Percentiles rank a stretch among this genome's conserved stretches.
These are phyloP conservation scores for Erysiphe neolycopersici DNA, from an alignment of 2,329 filamentous ascomycete genomes.

Conservation along the genomic window DNA sequence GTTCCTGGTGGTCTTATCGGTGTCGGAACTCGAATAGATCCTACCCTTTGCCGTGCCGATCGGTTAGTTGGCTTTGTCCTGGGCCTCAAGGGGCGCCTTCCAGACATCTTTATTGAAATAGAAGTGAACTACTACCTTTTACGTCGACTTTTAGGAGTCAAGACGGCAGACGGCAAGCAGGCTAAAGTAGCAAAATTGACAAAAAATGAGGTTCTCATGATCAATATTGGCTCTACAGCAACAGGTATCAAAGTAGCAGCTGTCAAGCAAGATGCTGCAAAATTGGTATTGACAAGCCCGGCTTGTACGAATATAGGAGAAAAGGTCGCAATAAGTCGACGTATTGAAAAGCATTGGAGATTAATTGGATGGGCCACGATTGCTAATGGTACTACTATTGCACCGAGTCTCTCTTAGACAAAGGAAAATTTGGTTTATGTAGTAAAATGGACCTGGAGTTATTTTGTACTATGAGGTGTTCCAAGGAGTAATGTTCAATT, in stretches of 20 bases:
- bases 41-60: slow-evolving; percentile 93
- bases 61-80: slow-evolving; percentile 95
- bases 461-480: too few relatives aligned
- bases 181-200: slow-evolving; percentile 95
- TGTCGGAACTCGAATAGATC: slow-evolving; percentile 93
- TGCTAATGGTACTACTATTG: slow-evolving; percentile 13
- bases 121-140: slow-evolving; percentile 99
- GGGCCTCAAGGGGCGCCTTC: slow-evolving; percentile 75
- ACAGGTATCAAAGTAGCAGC: slow-evolving; percentile 93
- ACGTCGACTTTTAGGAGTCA: slow-evolving; percentile 78
- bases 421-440: too few relatives aligned
- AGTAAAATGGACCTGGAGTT: too few relatives aligned
- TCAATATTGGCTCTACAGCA: slow-evolving; percentile 94
- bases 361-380: slow-evolving; percentile 66
- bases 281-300: slow-evolving; percentile 73
- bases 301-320: slow-evolving; percentile 94
- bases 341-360: slow-evolving; percentile 99
- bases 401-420: slow-evolving; percentile 11
- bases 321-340: slow-evolving; percentile 85
- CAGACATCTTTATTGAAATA: slow-evolving; percentile 92
- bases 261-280: slow-evolving; percentile 93
- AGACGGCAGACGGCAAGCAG: slow-evolving; percentile 95
- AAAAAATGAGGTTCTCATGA: slow-evolving; percentile 99
- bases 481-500: too few relatives aligned
- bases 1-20: slow-evolving; percentile 93